A percentile compares a stretch with the other conserved stretches of the same genome.
phyloP scores from a whole-genome alignment of 768 basidiomycete genomes.

The Calocera cornea region DNA sequence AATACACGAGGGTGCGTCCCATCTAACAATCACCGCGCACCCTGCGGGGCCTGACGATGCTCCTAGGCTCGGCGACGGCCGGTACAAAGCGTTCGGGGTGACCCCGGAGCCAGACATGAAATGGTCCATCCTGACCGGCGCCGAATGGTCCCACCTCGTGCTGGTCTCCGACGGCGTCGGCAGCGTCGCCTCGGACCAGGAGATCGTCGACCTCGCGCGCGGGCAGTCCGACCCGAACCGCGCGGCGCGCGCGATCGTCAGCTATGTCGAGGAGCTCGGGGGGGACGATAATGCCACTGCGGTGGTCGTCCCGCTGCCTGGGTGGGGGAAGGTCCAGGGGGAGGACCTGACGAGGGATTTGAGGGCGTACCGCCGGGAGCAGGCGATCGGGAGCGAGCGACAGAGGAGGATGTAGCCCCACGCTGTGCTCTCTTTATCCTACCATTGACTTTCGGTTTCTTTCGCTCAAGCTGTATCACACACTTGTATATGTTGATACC shows the following conservation, averaged over 20 bases:
- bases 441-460: too few species aligned
- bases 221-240: constrained; percentile 52
- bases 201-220: constrained; percentile 82
- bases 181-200: constrained; percentile 80
- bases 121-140: constrained; percentile 35
- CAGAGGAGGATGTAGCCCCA: constrained; percentile 21
- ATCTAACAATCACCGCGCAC: background rate
- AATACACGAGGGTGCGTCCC: constrained; percentile 71
- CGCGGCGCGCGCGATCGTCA: constrained; percentile 72
- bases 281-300: constrained; percentile 87
- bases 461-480: too few species aligned
- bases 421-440: background rate
- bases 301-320: constrained; percentile 79
- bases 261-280: constrained; percentile 76
- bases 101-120: constrained; percentile 75
- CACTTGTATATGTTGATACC: background rate
- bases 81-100: constrained; percentile 79
- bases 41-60: background rate
- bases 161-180: constrained; percentile 91
- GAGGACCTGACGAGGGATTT: constrained; percentile 70
- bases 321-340: constrained; percentile 76
- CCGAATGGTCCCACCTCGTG: constrained; percentile 74
- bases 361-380: constrained; percentile 54
- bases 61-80: constrained; percentile 69
- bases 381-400: constrained; percentile 24